phyloP scores from a whole-genome alignment of 1,284 basidiomycete genomes.

The Anthracocystis walkeri region DNA sequence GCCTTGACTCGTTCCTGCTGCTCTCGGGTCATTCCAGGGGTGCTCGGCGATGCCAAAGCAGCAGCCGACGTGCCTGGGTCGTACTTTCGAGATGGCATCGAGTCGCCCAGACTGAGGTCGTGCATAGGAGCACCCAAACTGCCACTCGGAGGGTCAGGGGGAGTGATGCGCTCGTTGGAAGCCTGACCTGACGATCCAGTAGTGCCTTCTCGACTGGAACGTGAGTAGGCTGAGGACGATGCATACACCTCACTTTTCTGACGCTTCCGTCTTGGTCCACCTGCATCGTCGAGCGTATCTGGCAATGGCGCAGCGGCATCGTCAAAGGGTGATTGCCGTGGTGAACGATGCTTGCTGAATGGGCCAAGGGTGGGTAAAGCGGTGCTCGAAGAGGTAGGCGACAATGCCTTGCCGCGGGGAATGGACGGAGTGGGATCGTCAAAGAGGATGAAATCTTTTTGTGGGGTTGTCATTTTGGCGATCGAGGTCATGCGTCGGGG shows the following conservation, averaged over 20 bases:
- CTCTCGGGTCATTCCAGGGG: slow-evolving; percentile 29
- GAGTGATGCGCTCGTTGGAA: slow-evolving; percentile 28
- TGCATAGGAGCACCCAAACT: slow-evolving; percentile 53
- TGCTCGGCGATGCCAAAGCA: slow-evolving; percentile 26
- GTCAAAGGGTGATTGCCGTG: slow-evolving; percentile 50
- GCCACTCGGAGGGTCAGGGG: slow-evolving; percentile 42
- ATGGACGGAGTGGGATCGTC: slow-evolving; percentile 44
- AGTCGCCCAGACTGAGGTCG: slow-evolving; percentile 46
- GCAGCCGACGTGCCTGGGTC: slow-evolving; percentile 15
- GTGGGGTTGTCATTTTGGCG: slow-evolving; percentile 25
- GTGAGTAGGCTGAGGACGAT: slow-evolving; percentile 13
- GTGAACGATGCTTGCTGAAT: slow-evolving; percentile 49
- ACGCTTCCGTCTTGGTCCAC: slow-evolving; percentile 49
- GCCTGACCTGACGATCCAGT: slow-evolving; percentile 16
- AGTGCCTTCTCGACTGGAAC: slow-evolving; percentile 31
- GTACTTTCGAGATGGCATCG: slow-evolving; percentile 22
- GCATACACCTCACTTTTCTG: slow-evolving; percentile 44
- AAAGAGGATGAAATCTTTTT: slow-evolving; percentile 59
- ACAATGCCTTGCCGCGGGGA: slow-evolving; percentile 1
- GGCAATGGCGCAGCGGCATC: slow-evolving; percentile 29
- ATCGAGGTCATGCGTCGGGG: slow-evolving; percentile 7
- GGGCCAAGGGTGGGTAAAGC: slow-evolving; percentile 12
- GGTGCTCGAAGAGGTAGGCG: slow-evolving; percentile 10
- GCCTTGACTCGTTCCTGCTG: slow-evolving; percentile 48
- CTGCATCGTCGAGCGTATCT: slow-evolving; percentile 24